These are phyloP conservation scores for Backusella liffmaniae DNA, from an alignment of 192 early-diverging fungal species.

Conservation along the genomic window DNA sequence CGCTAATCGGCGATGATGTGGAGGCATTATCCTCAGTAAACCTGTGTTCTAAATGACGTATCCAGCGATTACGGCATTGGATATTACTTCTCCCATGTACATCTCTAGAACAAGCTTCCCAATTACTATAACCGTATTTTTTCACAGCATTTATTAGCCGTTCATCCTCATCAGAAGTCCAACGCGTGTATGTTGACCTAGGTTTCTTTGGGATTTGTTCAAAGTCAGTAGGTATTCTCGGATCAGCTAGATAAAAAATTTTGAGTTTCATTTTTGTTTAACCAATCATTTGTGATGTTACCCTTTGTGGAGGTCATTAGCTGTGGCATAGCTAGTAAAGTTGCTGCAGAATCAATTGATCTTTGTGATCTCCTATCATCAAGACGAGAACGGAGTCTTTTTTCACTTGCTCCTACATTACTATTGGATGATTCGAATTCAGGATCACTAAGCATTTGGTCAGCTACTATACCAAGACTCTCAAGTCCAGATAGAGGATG, in stretches of 20 bases:
- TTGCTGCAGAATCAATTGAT: conserved; percentile 37
- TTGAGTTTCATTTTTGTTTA: conserved; percentile 1
- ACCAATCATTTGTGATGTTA: not conserved
- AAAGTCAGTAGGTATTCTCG: not conserved
- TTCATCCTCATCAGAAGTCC: conserved; percentile 41
- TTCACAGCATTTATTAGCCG: conserved; percentile 20
- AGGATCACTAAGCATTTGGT: conserved; percentile 40
- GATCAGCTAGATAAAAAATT: not conserved
- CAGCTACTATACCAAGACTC: conserved; percentile 35
- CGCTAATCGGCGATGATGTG: not conserved
- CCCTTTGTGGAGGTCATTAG: not conserved
- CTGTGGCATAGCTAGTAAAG: conserved; percentile 28
- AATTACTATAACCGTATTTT: conserved; percentile 35
- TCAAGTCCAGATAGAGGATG: conserved; percentile 35
- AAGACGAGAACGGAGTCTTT: not conserved
- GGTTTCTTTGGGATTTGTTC: conserved; percentile 11
- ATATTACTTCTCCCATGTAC: conserved; percentile 40
- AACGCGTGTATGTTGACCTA: conserved; percentile 29
- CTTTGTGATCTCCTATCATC: conserved; percentile 34
- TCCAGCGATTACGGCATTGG: conserved; percentile 51
- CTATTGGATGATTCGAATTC: conserved; percentile 18
- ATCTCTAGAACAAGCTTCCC: conserved; percentile 38
- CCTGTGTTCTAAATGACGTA: conserved; percentile 4
- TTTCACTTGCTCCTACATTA: not conserved
- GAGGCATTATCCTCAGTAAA: not conserved